Base-by-base conservation (phyloP, 768 basidiomycete genomes). In the Macrolepiota albuminosa region DNA sequence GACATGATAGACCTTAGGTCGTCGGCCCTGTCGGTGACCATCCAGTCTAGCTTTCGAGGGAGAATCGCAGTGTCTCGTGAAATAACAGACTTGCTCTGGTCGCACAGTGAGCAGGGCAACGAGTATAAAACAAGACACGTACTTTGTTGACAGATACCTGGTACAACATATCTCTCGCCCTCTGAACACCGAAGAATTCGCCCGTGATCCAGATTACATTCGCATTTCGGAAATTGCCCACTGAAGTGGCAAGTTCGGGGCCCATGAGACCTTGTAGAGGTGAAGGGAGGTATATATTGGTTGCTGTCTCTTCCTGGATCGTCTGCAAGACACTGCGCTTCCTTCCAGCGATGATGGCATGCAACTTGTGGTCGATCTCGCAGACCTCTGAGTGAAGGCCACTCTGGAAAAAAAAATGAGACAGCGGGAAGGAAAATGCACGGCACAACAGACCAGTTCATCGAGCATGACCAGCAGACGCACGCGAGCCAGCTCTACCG, bases 31-130 rank as follows among this genome's bases (percentile, higher is more conserved):
- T 99, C 93, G n/a, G 91, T 92, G 57, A 97, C 85, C 85, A 99
- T 89, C 95, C 96, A 98, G 68, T 99, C 96, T 62, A 99, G 81
- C 72, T 99, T 99, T 63, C 96, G 89, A 58, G 96, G 96, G 26
- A 97, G 82, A 57, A 98, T 90, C 6, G 94, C 92, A 16, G 93
- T 94, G 70, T 99, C 95, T 61, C 93, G 80, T 8, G 96, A 95
- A 59, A 97, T 87, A 60, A 97, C 84, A 50, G 84, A 81, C 71
- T 95, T 94, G 69, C 87, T 88, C 96, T 98, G 67, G 3, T 33
- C 47, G 60, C 18, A 53, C 58, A 26, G 14, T 39, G 37, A 62
- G 21, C 59, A 34, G 57, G 34, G 39, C 26, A 40, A 11, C 49
- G 18, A 48, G 59, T 21, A 62, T 56, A 3, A 43, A 40, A 58